These are phyloP conservation scores for Ophiobolus disseminans DNA, from an alignment of 2,329 filamentous ascomycete species.

Conservation along the genomic window DNA sequence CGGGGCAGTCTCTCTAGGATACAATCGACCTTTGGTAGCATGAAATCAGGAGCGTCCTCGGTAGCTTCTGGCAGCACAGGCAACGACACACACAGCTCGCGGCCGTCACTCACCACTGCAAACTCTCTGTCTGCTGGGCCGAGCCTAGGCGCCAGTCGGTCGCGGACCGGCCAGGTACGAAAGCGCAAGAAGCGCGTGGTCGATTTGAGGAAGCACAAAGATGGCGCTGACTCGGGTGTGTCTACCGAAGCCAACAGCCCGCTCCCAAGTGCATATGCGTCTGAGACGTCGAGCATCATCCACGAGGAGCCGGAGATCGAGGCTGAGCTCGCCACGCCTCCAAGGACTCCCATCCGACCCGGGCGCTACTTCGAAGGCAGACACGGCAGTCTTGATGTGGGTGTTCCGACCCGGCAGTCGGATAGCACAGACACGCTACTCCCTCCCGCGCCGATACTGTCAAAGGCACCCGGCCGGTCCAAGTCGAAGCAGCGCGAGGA, in stretches of 20 bases:
- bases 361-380: conserved; percentile 31
- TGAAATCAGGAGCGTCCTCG: conserved; percentile 56
- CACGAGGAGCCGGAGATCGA: conserved; percentile 42
- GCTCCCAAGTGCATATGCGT: conserved; percentile 62
- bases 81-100: conserved; percentile 59
- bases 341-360: conserved; percentile 34
- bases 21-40: conserved; percentile 52
- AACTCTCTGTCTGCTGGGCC: conserved; percentile 67
- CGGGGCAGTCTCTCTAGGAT: conserved; percentile 55
- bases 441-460: conserved; percentile 34
- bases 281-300: conserved; percentile 59
- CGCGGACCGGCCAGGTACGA: conserved; percentile 67
- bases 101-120: conserved; percentile 68
- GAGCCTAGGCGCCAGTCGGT: conserved; percentile 66
- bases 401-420: conserved; percentile 31
- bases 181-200: conserved; percentile 87
- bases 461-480: conserved; percentile 30
- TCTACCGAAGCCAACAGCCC: conserved; percentile 61
- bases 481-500: conserved; percentile 30
- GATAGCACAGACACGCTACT: conserved; percentile 33
- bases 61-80: conserved; percentile 56
- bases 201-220: conserved; percentile 73
- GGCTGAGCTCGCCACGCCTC: conserved; percentile 43
- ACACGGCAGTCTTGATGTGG: conserved; percentile 33
- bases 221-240: conserved; percentile 56